Conservation (phyloP, 345 rosid genomes). For the Anacardium occidentale region DNA sequence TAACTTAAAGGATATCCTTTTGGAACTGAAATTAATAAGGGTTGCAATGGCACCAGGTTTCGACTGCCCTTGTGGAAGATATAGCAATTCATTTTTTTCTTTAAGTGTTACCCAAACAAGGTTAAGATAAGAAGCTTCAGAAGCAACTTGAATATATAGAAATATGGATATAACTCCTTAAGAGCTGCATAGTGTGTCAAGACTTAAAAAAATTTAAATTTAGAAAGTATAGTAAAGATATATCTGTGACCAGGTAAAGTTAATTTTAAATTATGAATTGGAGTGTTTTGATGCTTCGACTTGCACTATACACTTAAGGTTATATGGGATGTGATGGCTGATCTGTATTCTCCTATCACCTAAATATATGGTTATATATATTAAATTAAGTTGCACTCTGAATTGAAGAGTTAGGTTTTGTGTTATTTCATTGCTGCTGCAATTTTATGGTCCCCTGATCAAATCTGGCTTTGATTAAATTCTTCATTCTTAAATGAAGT, state of each 20-base stretch:
- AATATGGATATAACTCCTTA: not conserved
- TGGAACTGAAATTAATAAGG: not conserved
- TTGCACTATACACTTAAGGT: not conserved
- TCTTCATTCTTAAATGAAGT: not conserved
- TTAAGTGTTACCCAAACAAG: not conserved
- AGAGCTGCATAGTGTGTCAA: not conserved
- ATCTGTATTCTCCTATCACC: not conserved
- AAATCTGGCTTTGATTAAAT: not conserved
- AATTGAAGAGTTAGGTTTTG: not conserved
- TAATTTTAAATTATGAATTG: too few species aligned
- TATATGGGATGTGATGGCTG: not conserved
- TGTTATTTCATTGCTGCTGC: not conserved
- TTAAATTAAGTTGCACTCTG: not conserved
- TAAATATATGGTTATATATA: not conserved
- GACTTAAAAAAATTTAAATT: too few species aligned
- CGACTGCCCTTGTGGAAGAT: not conserved
- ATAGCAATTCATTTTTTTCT: not conserved
- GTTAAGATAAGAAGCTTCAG: not conserved
- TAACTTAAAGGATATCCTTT: not conserved
- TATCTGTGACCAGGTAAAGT: not conserved
- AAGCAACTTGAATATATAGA: not conserved
- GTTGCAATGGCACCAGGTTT: conserved; percentile 3
- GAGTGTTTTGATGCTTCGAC: not conserved
- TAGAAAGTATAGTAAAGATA: not conserved
- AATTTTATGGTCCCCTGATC: not conserved